These are phyloP conservation scores for Penicillium concentricum DNA, from an alignment of 2,329 filamentous ascomycete genomes.

Conservation along the genomic window DNA sequence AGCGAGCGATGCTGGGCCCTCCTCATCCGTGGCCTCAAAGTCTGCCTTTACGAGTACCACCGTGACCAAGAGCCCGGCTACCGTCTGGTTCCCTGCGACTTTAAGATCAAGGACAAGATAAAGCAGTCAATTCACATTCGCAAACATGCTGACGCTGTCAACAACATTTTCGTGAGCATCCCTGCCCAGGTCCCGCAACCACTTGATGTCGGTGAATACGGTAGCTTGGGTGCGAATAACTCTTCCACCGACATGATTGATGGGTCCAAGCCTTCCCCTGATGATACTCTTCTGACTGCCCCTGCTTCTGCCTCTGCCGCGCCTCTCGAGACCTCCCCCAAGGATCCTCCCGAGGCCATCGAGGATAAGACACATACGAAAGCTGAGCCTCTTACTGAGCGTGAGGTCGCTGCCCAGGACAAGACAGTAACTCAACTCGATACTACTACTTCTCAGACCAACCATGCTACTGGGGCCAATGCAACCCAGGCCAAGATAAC, in stretches of 20 bases:
- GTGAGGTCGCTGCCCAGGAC: neutral
- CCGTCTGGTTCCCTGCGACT: slow-evolving; percentile 2
- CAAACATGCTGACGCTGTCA: neutral
- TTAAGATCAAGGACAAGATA: neutral
- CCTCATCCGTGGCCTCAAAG: neutral
- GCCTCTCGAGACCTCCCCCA: neutral
- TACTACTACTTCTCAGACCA: neutral
- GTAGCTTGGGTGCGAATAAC: neutral
- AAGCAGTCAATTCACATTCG: neutral
- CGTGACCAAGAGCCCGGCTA: neutral
- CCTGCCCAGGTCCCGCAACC: neutral
- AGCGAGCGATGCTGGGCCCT: slow-evolving; percentile 3
- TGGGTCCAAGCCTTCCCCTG: neutral
- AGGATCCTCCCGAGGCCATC: neutral
- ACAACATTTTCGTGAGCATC: neutral
- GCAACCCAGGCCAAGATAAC: neutral
- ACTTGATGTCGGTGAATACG: neutral
- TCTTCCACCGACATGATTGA: neutral
- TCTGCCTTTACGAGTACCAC: slow-evolving; percentile 1
- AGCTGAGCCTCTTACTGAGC: neutral
- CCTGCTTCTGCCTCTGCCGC: neutral
- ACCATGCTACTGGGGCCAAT: neutral
- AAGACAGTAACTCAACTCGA: neutral
- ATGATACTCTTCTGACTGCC: neutral
- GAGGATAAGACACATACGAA: neutral